phyloP scores from a whole-genome alignment of 106 monocot species.

The Narthecium ossifragum region DNA sequence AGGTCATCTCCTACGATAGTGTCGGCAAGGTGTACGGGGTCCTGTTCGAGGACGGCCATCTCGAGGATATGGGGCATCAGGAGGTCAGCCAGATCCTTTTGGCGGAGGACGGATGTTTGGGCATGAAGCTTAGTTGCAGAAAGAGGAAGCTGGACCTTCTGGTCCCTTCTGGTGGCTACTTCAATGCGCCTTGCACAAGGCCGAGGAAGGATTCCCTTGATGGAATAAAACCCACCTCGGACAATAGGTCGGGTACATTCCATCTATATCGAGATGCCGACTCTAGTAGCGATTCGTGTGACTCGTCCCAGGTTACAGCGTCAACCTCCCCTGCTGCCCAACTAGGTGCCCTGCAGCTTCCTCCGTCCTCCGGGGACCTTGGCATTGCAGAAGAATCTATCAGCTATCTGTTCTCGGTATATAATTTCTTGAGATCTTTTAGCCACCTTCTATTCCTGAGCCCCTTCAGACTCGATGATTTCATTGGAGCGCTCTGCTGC shows the following conservation, averaged over 20 bases:
- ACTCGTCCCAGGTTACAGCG: too few species aligned
- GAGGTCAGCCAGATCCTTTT: conserved; percentile 24
- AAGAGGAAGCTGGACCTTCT: conserved; percentile 71
- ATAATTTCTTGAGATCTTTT: conserved; percentile 79
- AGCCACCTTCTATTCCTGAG: conserved; percentile 65
- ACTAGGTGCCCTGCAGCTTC: conserved; percentile 37
- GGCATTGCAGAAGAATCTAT: conserved; percentile 51
- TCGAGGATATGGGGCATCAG: conserved; percentile 28
- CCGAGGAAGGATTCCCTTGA: conserved; percentile 16
- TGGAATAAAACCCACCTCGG: too few species aligned
- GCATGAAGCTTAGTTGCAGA: conserved; percentile 31
- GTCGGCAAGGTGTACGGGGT: conserved; percentile 17
- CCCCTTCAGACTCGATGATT: conserved; percentile 74
- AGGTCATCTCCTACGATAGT: conserved; percentile 39
- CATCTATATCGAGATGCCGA: too few species aligned
- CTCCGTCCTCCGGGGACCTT: conserved; percentile 64
- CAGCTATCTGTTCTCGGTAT: conserved; percentile 63
- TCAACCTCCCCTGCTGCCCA: not conserved
- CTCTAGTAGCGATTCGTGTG: too few species aligned
- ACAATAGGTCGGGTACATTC: too few species aligned
- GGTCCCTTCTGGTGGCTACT: conserved; percentile 13
- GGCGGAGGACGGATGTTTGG: conserved; percentile 9
- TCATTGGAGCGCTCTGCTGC: conserved; percentile 65
- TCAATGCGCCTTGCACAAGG: conserved; percentile 14
- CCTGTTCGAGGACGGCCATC: conserved; percentile 47